Conservation (phyloP, 495 filamentous ascomycete genomes). For the Margaritispora aquatica region DNA sequence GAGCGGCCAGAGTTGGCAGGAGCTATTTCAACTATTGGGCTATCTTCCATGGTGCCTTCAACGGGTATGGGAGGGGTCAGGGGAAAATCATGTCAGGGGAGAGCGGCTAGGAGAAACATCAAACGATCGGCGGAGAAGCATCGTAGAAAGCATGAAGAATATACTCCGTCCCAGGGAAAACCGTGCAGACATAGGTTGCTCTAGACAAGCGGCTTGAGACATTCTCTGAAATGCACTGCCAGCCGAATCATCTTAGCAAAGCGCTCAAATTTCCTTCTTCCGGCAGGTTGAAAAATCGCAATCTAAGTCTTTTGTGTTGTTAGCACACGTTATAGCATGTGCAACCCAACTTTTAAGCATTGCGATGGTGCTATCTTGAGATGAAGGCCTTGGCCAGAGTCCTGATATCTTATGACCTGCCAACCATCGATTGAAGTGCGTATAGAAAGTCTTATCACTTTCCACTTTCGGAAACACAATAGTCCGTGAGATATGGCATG, state of each 20-base stretch:
- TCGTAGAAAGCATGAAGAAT: not conserved
- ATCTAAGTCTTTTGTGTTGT: not conserved
- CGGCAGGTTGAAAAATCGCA: not conserved
- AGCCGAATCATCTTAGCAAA: not conserved
- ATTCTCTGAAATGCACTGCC: not conserved
- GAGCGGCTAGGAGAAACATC: no score
- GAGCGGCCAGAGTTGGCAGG: not conserved
- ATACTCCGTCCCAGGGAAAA: no score
- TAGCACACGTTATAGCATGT: not conserved
- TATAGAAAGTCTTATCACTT: slow-evolving; percentile 6
- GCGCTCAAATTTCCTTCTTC: not conserved
- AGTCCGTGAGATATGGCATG: not conserved
- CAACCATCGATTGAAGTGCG: not conserved
- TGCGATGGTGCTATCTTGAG: not conserved
- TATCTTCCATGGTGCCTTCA: not conserved
- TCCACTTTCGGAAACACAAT: not conserved
- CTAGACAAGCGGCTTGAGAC: not conserved
- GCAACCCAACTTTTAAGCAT: not conserved
- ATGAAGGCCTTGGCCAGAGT: not conserved
- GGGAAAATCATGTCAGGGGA: not conserved
- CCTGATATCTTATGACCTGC: not conserved
- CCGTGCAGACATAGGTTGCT: not conserved
- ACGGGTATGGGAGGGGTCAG: not conserved
- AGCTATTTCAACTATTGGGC: no score
- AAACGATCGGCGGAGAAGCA: no score